Percentiles rank a stretch among this genome's conserved stretches.
Evolutionary conservation across 768 basidiomycete genomes (phyloP).

Genomic region (Boletus huronensis): DNA sequence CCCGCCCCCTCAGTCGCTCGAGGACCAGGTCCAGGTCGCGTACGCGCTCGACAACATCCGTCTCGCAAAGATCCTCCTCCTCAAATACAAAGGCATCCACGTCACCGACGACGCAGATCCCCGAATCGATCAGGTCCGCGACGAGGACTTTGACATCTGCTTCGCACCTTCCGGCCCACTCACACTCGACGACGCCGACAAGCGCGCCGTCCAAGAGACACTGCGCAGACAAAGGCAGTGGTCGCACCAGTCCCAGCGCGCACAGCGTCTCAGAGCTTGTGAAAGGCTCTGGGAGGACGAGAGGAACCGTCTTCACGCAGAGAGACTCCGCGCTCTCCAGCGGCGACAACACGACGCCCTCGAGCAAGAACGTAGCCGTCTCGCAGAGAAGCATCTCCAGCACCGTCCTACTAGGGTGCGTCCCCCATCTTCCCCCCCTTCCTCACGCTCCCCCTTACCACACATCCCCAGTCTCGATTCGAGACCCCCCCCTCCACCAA

Average conservation of each 20-base stretch:
- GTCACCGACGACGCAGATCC: conserved; percentile 59
- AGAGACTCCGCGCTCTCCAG: conserved; percentile 34
- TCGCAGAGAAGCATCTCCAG: conserved; percentile 8
- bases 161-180: conserved; percentile 39
- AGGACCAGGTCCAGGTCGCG: conserved; percentile 64
- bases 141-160: conserved; percentile 42
- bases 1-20: conserved; percentile 37
- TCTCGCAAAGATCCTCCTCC: conserved; percentile 59
- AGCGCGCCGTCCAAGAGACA: conserved; percentile 37
- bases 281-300: conserved; percentile 48
- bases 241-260: conserved; percentile 32
- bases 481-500: conserved; percentile 5
- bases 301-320: conserved; percentile 41
- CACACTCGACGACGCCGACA: conserved; percentile 39
- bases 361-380: conserved; percentile 29
- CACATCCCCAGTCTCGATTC: conserved; percentile 13
- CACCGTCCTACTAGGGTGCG: conserved; percentile 23
- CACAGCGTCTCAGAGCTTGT: conserved; percentile 42
- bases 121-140: conserved; percentile 56
- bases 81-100: conserved; percentile 58
- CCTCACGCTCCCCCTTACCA: neutral
- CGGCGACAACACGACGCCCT: conserved; percentile 29
- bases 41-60: conserved; percentile 67
- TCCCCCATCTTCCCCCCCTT: neutral
- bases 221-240: conserved; percentile 35